phyloP scores from a whole-genome alignment of 164 flowering plant species.

The Stephania yunnanensis region DNA sequence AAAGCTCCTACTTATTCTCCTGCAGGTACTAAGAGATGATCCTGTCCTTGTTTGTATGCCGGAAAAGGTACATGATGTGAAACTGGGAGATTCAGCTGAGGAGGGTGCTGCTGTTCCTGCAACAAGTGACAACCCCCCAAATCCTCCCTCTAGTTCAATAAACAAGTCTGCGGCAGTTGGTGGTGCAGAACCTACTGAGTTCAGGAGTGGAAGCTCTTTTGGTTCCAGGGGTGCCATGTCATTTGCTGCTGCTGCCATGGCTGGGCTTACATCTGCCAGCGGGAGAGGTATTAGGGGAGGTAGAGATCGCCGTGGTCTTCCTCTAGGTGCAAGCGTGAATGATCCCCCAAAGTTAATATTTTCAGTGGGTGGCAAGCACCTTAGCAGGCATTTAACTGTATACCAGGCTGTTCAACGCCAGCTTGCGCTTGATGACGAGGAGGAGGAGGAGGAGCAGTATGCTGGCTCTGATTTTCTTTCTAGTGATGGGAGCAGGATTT shows the following conservation, averaged over 20 bases:
- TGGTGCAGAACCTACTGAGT: conserved; percentile 56
- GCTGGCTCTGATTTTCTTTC: conserved; percentile 59
- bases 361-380: conserved; percentile 83
- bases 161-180: conserved; percentile 45
- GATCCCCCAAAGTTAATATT: conserved; percentile 77
- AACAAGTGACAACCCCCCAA: conserved; percentile 51
- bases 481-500: conserved; percentile 81
- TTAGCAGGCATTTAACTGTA: conserved; percentile 76
- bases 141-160: conserved; percentile 65
- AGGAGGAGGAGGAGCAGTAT: conserved; percentile 69
- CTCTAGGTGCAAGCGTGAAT: conserved; percentile 42
- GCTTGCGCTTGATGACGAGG: conserved; percentile 67
- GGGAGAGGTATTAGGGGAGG: conserved; percentile 72
- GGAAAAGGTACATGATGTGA: conserved; percentile 90
- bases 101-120: conserved; percentile 43
- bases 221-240: conserved; percentile 90
- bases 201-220: conserved; percentile 51
- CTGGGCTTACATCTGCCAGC: conserved; percentile 78
- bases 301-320: conserved; percentile 77
- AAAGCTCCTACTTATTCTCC: neutral
- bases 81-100: conserved; percentile 76
- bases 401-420: conserved; percentile 93
- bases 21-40: conserved; percentile 76
- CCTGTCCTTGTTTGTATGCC: conserved; percentile 69
- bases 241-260: conserved; percentile 98